phyloP scores from a whole-genome alignment of 768 basidiomycete species.

The Termitomyces sp. region DNA sequence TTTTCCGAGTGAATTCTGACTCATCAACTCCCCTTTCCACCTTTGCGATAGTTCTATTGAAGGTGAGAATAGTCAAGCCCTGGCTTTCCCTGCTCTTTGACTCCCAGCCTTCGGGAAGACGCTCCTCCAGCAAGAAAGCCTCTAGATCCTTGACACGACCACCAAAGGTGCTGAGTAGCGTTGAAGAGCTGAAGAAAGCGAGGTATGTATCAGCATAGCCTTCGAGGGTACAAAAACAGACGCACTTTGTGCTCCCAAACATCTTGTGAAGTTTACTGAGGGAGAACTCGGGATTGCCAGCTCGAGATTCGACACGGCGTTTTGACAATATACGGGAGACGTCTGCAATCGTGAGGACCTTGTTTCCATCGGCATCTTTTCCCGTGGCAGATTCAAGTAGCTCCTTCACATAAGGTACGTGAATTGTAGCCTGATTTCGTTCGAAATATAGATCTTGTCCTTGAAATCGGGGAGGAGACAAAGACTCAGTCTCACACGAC shows the following conservation, averaged over 20 bases:
- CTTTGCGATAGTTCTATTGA: constrained; percentile 44
- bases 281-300: constrained; percentile 51
- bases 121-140: constrained; percentile 58
- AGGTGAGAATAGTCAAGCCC: constrained; percentile 53
- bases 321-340: constrained; percentile 51
- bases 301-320: constrained; percentile 53
- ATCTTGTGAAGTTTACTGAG: constrained; percentile 45
- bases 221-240: constrained; percentile 3
- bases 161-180: constrained; percentile 61
- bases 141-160: constrained; percentile 52
- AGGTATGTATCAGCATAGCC: neutral
- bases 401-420: constrained; percentile 46
- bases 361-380: constrained; percentile 40
- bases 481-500: constrained; percentile 3
- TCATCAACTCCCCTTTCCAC: constrained; percentile 35
- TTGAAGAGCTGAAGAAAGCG: constrained; percentile 42
- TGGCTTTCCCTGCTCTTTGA: constrained; percentile 44
- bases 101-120: constrained; percentile 69
- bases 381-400: constrained; percentile 56
- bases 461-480: constrained; percentile 27
- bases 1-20: constrained; percentile 25
- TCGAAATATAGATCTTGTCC: constrained; percentile 41
- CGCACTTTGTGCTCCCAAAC: constrained; percentile 66
- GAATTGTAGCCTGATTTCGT: constrained; percentile 48
- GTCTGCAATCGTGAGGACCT: constrained; percentile 50